Percentiles rank a stretch among this genome's conserved stretches.
Conservation (phyloP, 1,139 yeast genomes). For the Magnusiomyces tetraspermus region DNA sequence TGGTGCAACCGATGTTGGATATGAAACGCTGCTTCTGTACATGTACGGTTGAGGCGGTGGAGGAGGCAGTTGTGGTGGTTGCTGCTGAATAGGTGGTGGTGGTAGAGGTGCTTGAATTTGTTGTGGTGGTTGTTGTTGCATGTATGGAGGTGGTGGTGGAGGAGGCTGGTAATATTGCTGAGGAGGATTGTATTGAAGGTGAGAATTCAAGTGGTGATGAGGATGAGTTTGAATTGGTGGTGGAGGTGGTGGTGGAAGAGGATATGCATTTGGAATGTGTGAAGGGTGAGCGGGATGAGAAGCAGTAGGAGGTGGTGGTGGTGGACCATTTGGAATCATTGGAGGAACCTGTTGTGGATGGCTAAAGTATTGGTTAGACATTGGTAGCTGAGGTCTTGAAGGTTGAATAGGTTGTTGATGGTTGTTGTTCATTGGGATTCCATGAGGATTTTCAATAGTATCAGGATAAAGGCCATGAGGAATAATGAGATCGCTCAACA, state of each 20-base stretch:
- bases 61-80: conserved; percentile 4
- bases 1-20: background rate
- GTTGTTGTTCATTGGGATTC: conserved; percentile 8
- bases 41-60: conserved; percentile 1
- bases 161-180: background rate
- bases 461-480: conserved; percentile 38
- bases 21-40: background rate
- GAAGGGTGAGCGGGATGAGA: conserved; percentile 4
- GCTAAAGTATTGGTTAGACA: background rate
- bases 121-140: conserved; percentile 9
- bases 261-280: conserved; percentile 10
- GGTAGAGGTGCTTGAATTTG: conserved; percentile 4
- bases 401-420: background rate
- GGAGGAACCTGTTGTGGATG: conserved; percentile 10
- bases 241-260: conserved; percentile 8
- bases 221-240: conserved; percentile 6
- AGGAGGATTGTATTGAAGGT: conserved; percentile 1
- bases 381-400: conserved; percentile 1
- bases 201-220: conserved; percentile 5
- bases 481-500: conserved; percentile 30
- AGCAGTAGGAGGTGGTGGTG: conserved; percentile 13
- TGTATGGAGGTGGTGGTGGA: background rate
- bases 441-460: conserved; percentile 15
- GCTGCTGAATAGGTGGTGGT: conserved; percentile 1
- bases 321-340: conserved; percentile 11